Base-by-base conservation (phyloP, 805 yeast genomes). In the Candida palmyrensis region DNA sequence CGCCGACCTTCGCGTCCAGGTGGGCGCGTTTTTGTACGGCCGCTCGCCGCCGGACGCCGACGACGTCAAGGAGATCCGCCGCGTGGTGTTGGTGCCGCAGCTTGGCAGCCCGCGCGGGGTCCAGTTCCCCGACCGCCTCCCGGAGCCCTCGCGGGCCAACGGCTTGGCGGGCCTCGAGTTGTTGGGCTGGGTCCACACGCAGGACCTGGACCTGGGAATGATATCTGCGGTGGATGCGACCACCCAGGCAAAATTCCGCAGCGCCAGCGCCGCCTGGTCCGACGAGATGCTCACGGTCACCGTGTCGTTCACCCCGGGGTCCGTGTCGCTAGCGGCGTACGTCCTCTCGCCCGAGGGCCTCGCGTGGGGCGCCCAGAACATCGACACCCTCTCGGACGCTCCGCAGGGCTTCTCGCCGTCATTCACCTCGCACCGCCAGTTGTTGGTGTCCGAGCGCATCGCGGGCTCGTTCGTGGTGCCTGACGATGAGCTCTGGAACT, bases 101-200 rank as follows among this genome's bases (percentile, higher is more conserved):
- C 63, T 88, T 26, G 97, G 97, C 2, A 79, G 73, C 39, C 62
- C 71, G 18, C 77, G 74, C 39, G 61, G 75, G 3, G 77, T 88
- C 10, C 78, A 82, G 43, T 67, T 87, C 36, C 78, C 90, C 4
- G 45, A 48, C 0, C 38, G 47, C 18, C 43, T 70, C 3, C 77
- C 81, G 2, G 56, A 59, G 4, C 46, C 59, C 6, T 45, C 73
- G 8, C 64, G 68, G n/a, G 50, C 47, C 18, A 55, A 41, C 1
- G 48, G 45, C 1, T 43, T 61, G 29, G 38, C 46, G 23, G 82
- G 75, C 2, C 54, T 86, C 22, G 89, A 87, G 48, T 73, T 92
- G 4, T 56, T 92, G 12, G 98, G 98, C 1, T 85, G 96, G 95
- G 73, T 92, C n/a, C 97, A 90, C 52, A 85, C 97, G 0, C 87